phyloP scores from a whole-genome alignment of 495 filamentous ascomycete genomes.

The Terfezia boudieri region DNA sequence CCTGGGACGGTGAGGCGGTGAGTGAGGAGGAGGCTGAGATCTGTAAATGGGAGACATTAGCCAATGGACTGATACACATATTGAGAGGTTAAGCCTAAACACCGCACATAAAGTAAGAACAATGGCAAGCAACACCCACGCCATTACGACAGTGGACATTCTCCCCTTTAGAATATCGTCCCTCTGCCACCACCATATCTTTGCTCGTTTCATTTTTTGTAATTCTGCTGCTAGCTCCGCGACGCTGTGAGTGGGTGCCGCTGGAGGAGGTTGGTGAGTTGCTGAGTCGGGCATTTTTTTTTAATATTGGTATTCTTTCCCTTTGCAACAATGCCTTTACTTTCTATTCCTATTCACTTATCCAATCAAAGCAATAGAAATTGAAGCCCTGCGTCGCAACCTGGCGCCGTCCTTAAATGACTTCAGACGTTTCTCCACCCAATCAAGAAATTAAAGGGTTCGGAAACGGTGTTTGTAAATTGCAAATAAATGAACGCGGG shows the following conservation, averaged over 20 bases:
- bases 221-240: background rate
- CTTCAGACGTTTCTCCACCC: background rate
- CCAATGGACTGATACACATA: background rate
- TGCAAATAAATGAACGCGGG: background rate
- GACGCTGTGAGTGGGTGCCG: background rate
- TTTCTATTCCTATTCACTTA: background rate
- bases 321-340: no score
- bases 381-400: background rate
- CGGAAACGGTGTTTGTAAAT: background rate
- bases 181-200: background rate
- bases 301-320: no score
- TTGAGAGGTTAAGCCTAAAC: background rate
- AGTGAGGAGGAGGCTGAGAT: background rate
- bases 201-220: background rate
- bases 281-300: background rate
- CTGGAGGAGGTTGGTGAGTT: background rate
- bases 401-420: background rate
- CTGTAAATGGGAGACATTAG: background rate
- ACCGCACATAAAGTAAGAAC: background rate
- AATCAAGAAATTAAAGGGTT: background rate
- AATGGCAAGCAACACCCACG: background rate
- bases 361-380: no score
- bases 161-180: conserved; percentile 1
- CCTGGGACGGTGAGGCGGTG: background rate
- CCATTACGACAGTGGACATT: background rate